A percentile compares a stretch with the other conserved stretches of the same genome.
Conservation (phyloP, 805 yeast species). For the Pichia cabralensis region DNA sequence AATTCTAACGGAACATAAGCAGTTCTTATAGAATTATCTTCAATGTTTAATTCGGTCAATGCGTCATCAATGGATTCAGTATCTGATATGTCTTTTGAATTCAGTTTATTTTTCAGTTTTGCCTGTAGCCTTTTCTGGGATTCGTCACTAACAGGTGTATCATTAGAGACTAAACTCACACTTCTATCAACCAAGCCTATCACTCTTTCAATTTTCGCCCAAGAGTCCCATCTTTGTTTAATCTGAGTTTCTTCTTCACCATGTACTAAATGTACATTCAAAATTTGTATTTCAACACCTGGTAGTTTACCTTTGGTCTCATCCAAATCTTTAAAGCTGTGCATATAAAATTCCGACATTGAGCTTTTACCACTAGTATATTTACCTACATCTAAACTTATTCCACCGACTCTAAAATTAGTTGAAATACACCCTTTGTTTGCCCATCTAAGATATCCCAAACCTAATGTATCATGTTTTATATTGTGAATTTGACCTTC, state of each 20-base stretch:
- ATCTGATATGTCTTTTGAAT: neutral
- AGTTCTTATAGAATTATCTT: conserved; percentile 1
- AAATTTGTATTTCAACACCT: conserved; percentile 26
- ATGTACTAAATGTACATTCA: conserved; percentile 47
- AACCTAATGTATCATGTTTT: conserved; percentile 36
- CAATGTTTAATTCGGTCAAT: neutral
- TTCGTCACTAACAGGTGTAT: neutral
- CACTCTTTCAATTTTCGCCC: conserved; percentile 10
- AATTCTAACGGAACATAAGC: conserved; percentile 6
- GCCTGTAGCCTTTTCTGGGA: conserved; percentile 3
- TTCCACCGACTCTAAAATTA: conserved; percentile 31
- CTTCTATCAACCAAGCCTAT: conserved; percentile 10
- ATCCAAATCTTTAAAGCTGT: conserved; percentile 3
- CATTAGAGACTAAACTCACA: conserved; percentile 4
- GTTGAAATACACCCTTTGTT: conserved; percentile 51
- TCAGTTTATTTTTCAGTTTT: neutral
- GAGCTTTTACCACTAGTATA: neutral
- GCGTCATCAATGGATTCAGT: neutral
- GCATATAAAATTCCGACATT: neutral
- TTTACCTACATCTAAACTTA: conserved; percentile 10
- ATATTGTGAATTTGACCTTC: conserved; percentile 31
- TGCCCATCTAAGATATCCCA: conserved; percentile 53
- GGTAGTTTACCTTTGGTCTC: conserved; percentile 16
- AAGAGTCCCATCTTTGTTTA: conserved; percentile 10
- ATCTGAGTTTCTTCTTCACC: conserved; percentile 27